A percentile compares a stretch with the other conserved stretches of the same genome.
Evolutionary conservation across 1,139 yeast genomes (phyloP).

Genomic region (Blastobotrys serpentis): DNA sequence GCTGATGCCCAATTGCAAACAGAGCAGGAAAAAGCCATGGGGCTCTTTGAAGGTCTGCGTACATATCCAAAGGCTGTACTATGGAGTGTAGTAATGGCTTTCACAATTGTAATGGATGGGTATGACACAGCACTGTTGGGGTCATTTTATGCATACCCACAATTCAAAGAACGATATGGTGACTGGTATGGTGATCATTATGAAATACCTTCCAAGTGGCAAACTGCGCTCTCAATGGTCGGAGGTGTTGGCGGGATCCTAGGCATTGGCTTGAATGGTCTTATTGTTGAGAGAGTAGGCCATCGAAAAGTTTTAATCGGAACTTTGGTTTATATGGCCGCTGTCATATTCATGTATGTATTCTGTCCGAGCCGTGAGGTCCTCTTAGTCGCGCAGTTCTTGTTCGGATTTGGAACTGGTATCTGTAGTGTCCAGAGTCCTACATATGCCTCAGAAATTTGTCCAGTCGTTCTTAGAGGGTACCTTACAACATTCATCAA

Average conservation of each 20-base stretch:
- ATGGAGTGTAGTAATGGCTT: conserved; percentile 46
- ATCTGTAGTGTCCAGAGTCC: conserved; percentile 45
- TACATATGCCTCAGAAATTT: conserved; percentile 49
- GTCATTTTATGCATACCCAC: conserved; percentile 44
- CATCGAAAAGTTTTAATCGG: conserved; percentile 47
- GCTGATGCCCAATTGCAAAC: conserved; percentile 11
- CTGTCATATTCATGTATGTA: conserved; percentile 44
- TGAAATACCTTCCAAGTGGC: conserved; percentile 48
- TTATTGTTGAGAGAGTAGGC: conserved; percentile 47
- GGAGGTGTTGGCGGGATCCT: conserved; percentile 42
- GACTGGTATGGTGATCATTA: conserved; percentile 26
- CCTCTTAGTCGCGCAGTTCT: conserved; percentile 45
- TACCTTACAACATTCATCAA: conserved; percentile 42
- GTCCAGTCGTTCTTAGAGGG: conserved; percentile 46
- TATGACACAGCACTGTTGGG: conserved; percentile 44
- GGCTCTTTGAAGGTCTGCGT: conserved; percentile 45
- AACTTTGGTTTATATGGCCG: conserved; percentile 22
- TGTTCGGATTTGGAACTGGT: conserved; percentile 49
- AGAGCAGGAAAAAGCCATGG: conserved; percentile 43
- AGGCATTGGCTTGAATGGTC: conserved; percentile 44
- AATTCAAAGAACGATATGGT: conserved; percentile 40
- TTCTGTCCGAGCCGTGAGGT: conserved; percentile 42
- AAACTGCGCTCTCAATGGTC: conserved; percentile 44
- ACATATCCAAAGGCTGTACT: conserved; percentile 42
- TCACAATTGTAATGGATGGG: conserved; percentile 49